Percentiles rank a stretch among this genome's conserved stretches.
These are phyloP conservation scores for Lipomyces oligophaga DNA, from an alignment of 805 yeast species.

Conservation along the genomic window DNA sequence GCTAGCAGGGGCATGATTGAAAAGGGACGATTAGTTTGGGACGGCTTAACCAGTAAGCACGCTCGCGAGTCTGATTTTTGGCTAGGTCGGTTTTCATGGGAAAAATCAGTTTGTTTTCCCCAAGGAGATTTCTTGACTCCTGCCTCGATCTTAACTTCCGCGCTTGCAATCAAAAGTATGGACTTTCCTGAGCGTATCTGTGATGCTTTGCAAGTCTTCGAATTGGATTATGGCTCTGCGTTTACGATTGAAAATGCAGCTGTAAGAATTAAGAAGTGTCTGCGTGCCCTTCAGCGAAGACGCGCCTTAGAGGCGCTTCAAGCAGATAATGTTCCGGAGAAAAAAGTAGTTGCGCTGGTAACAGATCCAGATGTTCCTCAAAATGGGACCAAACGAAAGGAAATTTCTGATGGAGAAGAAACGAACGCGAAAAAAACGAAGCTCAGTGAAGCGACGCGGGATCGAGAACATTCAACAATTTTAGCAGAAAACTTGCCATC, in stretches of 20 bases:
- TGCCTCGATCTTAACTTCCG: conserved; percentile 36
- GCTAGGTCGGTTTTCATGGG: conserved; percentile 46
- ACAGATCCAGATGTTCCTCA: neutral
- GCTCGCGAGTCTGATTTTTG: conserved; percentile 46
- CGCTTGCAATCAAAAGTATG: conserved; percentile 35
- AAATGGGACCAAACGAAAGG: conserved; percentile 5
- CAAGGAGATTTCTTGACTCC: conserved; percentile 35
- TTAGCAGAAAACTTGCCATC: conserved; percentile 50
- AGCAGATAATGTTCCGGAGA: conserved; percentile 9
- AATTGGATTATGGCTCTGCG: conserved; percentile 38
- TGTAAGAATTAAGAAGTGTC: conserved; percentile 34
- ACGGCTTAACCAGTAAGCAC: conserved; percentile 34
- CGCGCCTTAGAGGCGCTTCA: conserved; percentile 20
- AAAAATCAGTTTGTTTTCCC: conserved; percentile 29
- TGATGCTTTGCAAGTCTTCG: conserved; percentile 45
- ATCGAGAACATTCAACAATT: conserved; percentile 52
- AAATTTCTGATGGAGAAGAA: neutral
- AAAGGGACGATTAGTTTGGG: conserved; percentile 22
- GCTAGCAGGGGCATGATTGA: conserved; percentile 7
- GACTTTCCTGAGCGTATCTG: conserved; percentile 53
- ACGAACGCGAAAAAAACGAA: conserved; percentile 11
- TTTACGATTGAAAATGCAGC: conserved; percentile 32
- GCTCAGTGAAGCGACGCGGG: conserved; percentile 34
- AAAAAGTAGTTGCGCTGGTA: conserved; percentile 10
- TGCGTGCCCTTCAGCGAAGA: conserved; percentile 22